A percentile compares a stretch with the other conserved stretches of the same genome.
phyloP scores from a whole-genome alignment of 306 rosid genomes.

The Medicago arabica region DNA sequence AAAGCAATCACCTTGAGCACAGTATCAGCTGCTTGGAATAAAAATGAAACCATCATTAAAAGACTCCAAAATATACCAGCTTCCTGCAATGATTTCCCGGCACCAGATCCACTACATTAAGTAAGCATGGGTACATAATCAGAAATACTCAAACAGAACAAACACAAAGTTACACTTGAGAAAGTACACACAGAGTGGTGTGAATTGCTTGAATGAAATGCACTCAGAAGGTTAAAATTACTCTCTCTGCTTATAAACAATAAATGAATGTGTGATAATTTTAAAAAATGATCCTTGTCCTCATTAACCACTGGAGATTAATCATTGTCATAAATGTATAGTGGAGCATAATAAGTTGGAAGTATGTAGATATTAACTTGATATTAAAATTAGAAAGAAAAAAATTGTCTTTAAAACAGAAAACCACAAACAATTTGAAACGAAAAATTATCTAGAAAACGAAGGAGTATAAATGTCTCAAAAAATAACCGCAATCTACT shows the following conservation, averaged over 20 bases:
- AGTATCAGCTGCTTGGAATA: conserved; percentile 92
- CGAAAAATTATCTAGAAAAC: background rate
- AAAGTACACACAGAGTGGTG: background rate
- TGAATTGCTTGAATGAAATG: conserved; percentile 1
- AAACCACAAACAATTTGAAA: too few species aligned
- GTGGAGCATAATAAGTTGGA: background rate
- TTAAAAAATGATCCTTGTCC: background rate
- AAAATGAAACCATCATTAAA: conserved; percentile 81
- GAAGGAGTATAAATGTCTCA: background rate
- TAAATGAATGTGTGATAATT: background rate
- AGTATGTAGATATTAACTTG: background rate
- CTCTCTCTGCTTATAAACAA: background rate
- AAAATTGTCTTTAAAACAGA: background rate
- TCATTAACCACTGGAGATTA: background rate
- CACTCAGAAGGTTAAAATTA: conserved; percentile 3
- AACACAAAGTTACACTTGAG: conserved; percentile 7
- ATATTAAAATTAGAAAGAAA: background rate
- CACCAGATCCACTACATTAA: conserved; percentile 78
- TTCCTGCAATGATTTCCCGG: conserved; percentile 79
- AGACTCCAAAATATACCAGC: conserved; percentile 87
- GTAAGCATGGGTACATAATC: conserved; percentile 38
- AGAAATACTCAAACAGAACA: conserved; percentile 8
- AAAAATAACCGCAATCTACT: background rate
- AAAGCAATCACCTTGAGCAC: conserved; percentile 75
- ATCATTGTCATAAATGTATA: background rate